These are phyloP conservation scores for Trametes cingulata DNA, from an alignment of 768 basidiomycete species.

Conservation along the genomic window DNA sequence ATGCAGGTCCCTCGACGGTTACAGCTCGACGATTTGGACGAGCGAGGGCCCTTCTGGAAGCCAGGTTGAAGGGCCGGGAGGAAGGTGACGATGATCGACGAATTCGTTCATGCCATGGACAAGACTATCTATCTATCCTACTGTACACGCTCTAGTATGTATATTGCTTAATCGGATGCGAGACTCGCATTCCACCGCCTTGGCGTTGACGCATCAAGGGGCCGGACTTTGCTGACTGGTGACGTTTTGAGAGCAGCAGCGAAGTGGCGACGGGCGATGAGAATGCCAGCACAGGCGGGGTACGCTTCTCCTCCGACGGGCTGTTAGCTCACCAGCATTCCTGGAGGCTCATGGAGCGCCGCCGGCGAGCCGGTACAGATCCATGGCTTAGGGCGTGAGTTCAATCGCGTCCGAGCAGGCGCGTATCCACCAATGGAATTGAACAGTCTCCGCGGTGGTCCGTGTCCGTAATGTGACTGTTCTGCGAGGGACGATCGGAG, in stretches of 20 bases:
- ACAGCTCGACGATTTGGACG: conserved; percentile 15
- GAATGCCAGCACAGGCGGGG: too few species aligned
- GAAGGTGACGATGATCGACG: not conserved
- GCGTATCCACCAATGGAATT: too few species aligned
- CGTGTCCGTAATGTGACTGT: too few species aligned
- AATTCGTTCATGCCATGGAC: conserved; percentile 4
- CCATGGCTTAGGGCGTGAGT: too few species aligned
- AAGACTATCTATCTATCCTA: conserved; percentile 17
- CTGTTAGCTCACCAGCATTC: too few species aligned
- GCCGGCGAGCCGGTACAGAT: too few species aligned
- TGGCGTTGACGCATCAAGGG: not conserved
- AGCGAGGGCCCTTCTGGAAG: conserved; percentile 18
- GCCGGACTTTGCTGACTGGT: not conserved
- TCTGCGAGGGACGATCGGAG: too few species aligned
- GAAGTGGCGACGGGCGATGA: too few species aligned
- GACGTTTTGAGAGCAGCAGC: too few species aligned
- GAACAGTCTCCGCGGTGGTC: too few species aligned
- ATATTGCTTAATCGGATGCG: conserved; percentile 7
- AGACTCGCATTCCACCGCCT: not conserved
- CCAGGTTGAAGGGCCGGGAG: conserved; percentile 11
- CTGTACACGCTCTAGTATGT: conserved; percentile 18
- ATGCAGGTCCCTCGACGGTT: not conserved
- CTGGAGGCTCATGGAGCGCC: not conserved
- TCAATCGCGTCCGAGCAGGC: too few species aligned
- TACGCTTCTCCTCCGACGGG: too few species aligned